Percentiles rank a stretch among this genome's conserved stretches.
phyloP scores from a whole-genome alignment of 2,329 filamentous ascomycete species.

The Fusarium piperis region DNA sequence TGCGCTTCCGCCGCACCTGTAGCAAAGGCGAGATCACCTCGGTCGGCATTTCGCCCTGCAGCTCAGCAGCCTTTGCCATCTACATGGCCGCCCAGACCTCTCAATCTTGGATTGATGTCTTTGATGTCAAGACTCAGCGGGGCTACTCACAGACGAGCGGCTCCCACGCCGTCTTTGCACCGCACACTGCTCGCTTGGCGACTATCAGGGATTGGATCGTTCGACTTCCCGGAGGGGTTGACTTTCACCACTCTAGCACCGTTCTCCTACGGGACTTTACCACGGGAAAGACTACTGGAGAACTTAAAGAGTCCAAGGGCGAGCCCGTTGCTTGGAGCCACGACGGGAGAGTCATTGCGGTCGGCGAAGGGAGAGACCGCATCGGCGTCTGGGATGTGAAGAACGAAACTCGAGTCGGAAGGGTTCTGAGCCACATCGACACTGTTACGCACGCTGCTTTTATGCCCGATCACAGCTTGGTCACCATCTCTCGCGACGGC shows the following conservation, averaged over 20 bases:
- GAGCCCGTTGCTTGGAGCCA: slow-evolving; percentile 48
- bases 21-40: slow-evolving; percentile 47
- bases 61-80: slow-evolving; percentile 43
- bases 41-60: slow-evolving; percentile 44
- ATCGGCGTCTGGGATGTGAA: slow-evolving; percentile 48
- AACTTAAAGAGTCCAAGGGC: slow-evolving; percentile 44
- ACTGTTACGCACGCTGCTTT: slow-evolving; percentile 52
- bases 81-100: slow-evolving; percentile 43
- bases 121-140: slow-evolving; percentile 41
- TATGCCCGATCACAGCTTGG: slow-evolving; percentile 44
- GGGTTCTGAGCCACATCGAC: slow-evolving; percentile 49
- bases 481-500: slow-evolving; percentile 51
- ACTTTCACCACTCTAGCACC: slow-evolving; percentile 44
- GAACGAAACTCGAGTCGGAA: slow-evolving; percentile 42
- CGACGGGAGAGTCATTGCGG: slow-evolving; percentile 46
- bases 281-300: slow-evolving; percentile 44
- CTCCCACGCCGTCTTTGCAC: slow-evolving; percentile 44
- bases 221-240: slow-evolving; percentile 43
- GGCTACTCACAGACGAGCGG: slow-evolving; percentile 46
- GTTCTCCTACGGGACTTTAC: slow-evolving; percentile 45
- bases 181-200: slow-evolving; percentile 36
- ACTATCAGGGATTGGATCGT: slow-evolving; percentile 46
- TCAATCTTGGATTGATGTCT: slow-evolving; percentile 51
- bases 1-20: slow-evolving; percentile 42
- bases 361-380: slow-evolving; percentile 42